Evolutionary conservation across 2,329 filamentous ascomycete species (phyloP).

Genomic region (Metarhizium anisopliae): DNA sequence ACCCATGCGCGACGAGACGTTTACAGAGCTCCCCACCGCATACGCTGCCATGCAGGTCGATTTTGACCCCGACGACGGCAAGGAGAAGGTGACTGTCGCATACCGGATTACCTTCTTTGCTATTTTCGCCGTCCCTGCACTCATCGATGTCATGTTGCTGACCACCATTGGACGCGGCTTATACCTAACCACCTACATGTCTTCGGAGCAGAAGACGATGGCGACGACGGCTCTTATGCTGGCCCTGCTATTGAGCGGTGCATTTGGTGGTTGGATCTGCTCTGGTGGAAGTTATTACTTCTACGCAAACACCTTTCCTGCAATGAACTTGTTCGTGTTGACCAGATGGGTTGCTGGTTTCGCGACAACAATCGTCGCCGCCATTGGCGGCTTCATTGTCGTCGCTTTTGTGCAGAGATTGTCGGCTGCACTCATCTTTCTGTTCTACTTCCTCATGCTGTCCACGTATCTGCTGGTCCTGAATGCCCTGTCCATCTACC

Average conservation of each 20-base stretch:
- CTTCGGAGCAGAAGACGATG: background rate
- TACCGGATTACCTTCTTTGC: background rate
- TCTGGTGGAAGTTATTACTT: background rate
- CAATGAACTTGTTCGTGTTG: background rate
- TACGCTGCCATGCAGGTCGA: background rate
- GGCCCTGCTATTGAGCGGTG: background rate
- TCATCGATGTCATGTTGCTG: background rate
- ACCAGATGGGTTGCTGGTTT: background rate
- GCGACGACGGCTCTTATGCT: background rate
- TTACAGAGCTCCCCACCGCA: background rate
- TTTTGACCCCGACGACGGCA: background rate
- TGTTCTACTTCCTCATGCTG: background rate
- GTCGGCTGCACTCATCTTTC: background rate
- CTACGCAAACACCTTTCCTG: background rate
- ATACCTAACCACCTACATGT: background rate
- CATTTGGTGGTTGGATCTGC: background rate
- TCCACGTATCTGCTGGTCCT: background rate
- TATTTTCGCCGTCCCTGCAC: background rate
- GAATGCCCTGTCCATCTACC: background rate
- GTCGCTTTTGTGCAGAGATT: background rate
- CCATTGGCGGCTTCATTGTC: background rate
- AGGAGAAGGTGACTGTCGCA: background rate
- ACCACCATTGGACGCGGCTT: background rate
- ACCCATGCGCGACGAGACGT: background rate
- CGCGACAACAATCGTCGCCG: background rate